Conservation (phyloP, 768 basidiomycete species). For the Megacollybia marginata region DNA sequence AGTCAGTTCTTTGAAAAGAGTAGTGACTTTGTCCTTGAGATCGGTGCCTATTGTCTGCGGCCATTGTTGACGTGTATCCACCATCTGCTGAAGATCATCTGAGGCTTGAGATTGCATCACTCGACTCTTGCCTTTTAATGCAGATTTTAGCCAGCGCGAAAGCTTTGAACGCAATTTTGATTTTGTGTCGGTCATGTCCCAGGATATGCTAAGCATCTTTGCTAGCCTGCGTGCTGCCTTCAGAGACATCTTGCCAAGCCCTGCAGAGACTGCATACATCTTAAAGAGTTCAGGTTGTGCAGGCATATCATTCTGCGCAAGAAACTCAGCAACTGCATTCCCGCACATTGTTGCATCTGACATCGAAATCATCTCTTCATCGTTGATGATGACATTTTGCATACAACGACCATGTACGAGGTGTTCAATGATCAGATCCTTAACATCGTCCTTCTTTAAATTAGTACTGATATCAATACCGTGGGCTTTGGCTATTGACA, state of each 20-base stretch:
- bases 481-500: not conserved
- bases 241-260: not conserved
- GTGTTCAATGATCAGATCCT: not conserved
- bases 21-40: not conserved
- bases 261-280: not conserved
- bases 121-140: not conserved
- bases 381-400: not conserved
- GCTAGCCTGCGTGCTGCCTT: not conserved
- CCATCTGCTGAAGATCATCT: not conserved
- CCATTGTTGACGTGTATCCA: not conserved
- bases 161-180: not conserved
- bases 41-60: not conserved
- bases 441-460: not conserved
- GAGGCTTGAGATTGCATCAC: not conserved
- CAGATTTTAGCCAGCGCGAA: not conserved
- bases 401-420: not conserved
- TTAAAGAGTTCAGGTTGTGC: not conserved
- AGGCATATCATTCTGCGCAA: not conserved
- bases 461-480: not conserved
- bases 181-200: not conserved
- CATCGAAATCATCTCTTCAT: not conserved
- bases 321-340: not conserved
- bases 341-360: not conserved
- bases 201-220: not conserved
- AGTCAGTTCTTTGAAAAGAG: not conserved